A percentile compares a stretch with the other conserved stretches of the same genome.
Evolutionary conservation across 2,329 filamentous ascomycete genomes (phyloP).

Genomic region (Clonostachys rosea): DNA sequence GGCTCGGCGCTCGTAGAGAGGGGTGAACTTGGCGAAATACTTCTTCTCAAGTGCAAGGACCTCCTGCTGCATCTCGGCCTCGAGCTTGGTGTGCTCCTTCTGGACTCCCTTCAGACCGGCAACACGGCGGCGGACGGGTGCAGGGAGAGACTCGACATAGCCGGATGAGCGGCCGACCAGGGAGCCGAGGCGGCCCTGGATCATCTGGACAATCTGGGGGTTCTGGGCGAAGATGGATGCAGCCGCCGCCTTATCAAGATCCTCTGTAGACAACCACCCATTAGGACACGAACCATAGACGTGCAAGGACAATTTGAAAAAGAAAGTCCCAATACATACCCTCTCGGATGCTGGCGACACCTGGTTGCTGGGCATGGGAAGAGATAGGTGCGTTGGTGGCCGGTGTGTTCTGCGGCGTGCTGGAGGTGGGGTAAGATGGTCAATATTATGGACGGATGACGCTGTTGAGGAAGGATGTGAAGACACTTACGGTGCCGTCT

Average conservation of each 20-base stretch:
- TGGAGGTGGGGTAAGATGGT: constrained; percentile 44
- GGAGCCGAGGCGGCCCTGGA: constrained; percentile 90
- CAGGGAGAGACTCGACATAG: constrained; percentile 93
- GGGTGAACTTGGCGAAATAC: constrained; percentile 98
- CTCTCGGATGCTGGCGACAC: constrained; percentile 93
- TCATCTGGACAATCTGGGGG: constrained; percentile 92
- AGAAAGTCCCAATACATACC: constrained; percentile 51
- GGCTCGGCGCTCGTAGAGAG: constrained; percentile 91
- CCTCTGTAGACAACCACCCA: constrained; percentile 57
- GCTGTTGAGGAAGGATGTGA: constrained; percentile 7
- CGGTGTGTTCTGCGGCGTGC: constrained; percentile 97
- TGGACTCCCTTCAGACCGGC: constrained; percentile 96
- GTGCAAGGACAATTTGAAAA: constrained; percentile 2
- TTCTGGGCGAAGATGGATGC: constrained; percentile 95
- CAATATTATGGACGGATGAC: constrained; percentile 5
- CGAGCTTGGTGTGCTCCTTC: constrained; percentile 97
- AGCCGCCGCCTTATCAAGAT: constrained; percentile 79
- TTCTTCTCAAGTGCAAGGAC: constrained; percentile 98
- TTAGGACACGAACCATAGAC: background rate
- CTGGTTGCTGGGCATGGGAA: constrained; percentile 93
- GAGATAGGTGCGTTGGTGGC: constrained; percentile 94
- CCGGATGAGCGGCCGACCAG: constrained; percentile 94
- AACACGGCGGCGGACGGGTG: constrained; percentile 85
- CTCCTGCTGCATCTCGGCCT: constrained; percentile 98
- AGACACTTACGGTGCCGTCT: constrained; percentile 54